Conservation (phyloP, 768 basidiomycete species). For the Suillus alpinus region DNA sequence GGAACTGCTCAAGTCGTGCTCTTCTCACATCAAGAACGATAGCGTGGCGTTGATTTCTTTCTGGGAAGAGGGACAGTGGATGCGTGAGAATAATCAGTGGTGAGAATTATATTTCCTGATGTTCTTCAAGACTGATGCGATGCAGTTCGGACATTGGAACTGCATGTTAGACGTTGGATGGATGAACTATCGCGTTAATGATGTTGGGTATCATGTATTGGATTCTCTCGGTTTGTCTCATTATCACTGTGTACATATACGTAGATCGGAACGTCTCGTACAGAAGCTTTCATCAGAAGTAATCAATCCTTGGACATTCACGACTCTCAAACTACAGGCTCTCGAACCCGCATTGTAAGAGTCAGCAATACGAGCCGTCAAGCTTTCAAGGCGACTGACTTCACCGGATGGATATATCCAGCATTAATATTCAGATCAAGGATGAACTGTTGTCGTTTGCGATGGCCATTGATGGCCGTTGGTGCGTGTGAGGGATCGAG, state of each 20-base stretch:
- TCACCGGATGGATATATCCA: too few relatives aligned
- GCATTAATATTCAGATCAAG: too few relatives aligned
- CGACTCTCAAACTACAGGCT: neutral
- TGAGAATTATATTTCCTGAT: neutral
- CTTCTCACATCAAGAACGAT: conserved; percentile 20
- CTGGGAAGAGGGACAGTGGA: conserved; percentile 11
- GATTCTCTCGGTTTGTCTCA: neutral
- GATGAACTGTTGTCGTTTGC: too few relatives aligned
- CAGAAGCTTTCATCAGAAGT: neutral
- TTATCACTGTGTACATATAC: neutral
- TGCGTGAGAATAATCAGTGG: conserved; percentile 6
- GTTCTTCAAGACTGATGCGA: neutral
- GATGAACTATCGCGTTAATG: neutral
- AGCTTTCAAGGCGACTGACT: neutral
- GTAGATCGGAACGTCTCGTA: neutral
- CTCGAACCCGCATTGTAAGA: neutral
- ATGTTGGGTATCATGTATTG: neutral
- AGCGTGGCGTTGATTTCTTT: conserved; percentile 19
- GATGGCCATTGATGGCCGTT: too few relatives aligned
- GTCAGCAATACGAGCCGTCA: too few relatives aligned
- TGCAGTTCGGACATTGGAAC: neutral
- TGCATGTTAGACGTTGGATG: neutral
- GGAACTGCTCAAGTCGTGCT: conserved; percentile 8
- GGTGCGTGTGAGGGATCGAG: too few relatives aligned
- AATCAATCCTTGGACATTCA: neutral